A percentile compares a stretch with the other conserved stretches of the same genome.
These are phyloP conservation scores for Anisodus tanguticus DNA, from an alignment of 257 asterid genomes.

Conservation along the genomic window DNA sequence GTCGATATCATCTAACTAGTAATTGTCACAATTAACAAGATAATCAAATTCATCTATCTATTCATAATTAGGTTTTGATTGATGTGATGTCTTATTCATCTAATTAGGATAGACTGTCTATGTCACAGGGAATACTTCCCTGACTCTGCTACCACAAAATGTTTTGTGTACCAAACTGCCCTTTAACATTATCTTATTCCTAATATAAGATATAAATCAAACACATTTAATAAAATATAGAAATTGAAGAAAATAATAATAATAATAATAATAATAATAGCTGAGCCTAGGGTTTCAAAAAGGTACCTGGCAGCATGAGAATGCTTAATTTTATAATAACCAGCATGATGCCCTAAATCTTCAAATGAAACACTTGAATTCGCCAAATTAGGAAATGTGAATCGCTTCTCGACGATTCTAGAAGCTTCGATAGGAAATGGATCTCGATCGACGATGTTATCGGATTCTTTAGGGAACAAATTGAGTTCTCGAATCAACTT, in stretches of 20 bases:
- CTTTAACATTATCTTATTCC: not conserved
- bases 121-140: no score
- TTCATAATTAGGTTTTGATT: not conserved
- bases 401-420: slow-evolving; percentile 69
- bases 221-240: not conserved
- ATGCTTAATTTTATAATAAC: slow-evolving; percentile 79
- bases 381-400: slow-evolving; percentile 60
- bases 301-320: slow-evolving; percentile 79
- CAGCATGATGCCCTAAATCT: slow-evolving; percentile 87
- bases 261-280: not conserved
- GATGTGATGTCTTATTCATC: not conserved
- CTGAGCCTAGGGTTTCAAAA: not conserved
- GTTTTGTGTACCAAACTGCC: no score
- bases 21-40: not conserved
- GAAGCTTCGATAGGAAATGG: slow-evolving; percentile 30
- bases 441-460: slow-evolving; percentile 52
- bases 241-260: not conserved
- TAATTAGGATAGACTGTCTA: not conserved
- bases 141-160: no score
- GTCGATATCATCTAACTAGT: not conserved
- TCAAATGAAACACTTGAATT: slow-evolving; percentile 56
- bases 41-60: not conserved
- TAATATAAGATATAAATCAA: not conserved
- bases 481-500: slow-evolving; percentile 70
- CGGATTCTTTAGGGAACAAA: slow-evolving; percentile 62